Conservation (phyloP, 208 protist species). For the Trypanosoma grayi region DNA sequence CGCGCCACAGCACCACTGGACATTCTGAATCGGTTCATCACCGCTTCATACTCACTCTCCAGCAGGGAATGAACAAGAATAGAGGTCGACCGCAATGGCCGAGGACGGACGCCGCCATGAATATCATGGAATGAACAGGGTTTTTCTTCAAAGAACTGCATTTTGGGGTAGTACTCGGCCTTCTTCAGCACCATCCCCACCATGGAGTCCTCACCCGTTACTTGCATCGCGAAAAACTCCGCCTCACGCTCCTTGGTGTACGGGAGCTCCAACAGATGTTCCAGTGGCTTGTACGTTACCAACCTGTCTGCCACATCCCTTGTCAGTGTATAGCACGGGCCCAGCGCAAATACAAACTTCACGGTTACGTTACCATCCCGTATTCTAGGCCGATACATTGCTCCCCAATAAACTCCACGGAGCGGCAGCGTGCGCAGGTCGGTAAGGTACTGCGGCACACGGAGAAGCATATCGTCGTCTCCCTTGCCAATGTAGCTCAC, state of each 20-base stretch:
- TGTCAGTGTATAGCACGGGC: background rate
- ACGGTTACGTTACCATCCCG: background rate
- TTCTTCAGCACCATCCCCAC: slow-evolving; percentile 3
- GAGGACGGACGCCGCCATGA: background rate
- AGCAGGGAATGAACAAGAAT: slow-evolving; percentile 5
- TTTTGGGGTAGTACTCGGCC: background rate
- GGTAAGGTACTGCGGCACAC: slow-evolving; percentile 41
- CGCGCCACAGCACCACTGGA: background rate
- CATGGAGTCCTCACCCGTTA: slow-evolving; percentile 11
- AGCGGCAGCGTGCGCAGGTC: slow-evolving; percentile 22
- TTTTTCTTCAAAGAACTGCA: slow-evolving; percentile 2
- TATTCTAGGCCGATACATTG: background rate
- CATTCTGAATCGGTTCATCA: slow-evolving; percentile 1
- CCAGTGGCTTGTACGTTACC: slow-evolving; percentile 6
- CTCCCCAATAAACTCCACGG: slow-evolving; percentile 11
- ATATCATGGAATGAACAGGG: slow-evolving; percentile 14
- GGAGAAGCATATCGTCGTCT: slow-evolving; percentile 45
- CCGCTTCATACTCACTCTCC: slow-evolving; percentile 10
- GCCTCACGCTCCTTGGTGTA: background rate
- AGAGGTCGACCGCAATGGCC: background rate
- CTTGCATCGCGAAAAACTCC: background rate
- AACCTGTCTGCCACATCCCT: slow-evolving; percentile 3
- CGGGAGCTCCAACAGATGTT: background rate
- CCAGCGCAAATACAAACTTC: background rate
- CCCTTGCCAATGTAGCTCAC: slow-evolving; percentile 39